phyloP scores from a whole-genome alignment of 345 rosid species.

The Cardamine resedifolia region DNA sequence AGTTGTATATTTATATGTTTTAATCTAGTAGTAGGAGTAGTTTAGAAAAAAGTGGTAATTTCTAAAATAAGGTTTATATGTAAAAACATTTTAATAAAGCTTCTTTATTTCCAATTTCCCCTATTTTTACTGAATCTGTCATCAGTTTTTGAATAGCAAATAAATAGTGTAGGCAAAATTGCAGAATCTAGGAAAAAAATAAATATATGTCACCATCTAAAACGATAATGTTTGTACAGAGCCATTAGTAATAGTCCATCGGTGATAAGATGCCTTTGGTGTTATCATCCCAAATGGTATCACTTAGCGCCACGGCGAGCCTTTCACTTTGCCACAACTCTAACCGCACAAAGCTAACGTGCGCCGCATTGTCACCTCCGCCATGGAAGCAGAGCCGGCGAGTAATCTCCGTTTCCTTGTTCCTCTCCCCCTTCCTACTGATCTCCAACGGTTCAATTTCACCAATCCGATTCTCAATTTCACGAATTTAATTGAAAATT shows the following conservation, averaged over 20 bases:
- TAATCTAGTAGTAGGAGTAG: too few relatives aligned
- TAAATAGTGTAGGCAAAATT: too few relatives aligned
- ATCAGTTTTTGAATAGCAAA: too few relatives aligned
- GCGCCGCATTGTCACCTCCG: conserved; percentile 38
- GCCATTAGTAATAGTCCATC: background rate
- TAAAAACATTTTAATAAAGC: too few relatives aligned
- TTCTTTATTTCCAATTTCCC: too few relatives aligned
- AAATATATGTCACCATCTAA: too few relatives aligned
- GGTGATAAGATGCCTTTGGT: background rate
- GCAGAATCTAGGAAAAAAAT: too few relatives aligned
- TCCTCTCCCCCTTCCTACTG: conserved; percentile 46
- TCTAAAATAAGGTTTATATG: too few relatives aligned
- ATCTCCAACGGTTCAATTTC: conserved; percentile 44
- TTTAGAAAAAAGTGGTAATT: too few relatives aligned
- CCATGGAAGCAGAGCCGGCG: conserved; percentile 55
- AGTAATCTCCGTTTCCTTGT: conserved; percentile 58
- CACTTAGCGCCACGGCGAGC: conserved; percentile 27
- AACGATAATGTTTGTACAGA: background rate
- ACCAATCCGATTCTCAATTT: background rate
- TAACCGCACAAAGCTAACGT: conserved; percentile 7
- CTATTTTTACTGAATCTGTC: too few relatives aligned
- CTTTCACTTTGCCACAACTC: conserved; percentile 5
- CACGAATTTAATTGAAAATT: background rate
- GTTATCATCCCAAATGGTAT: conserved; percentile 33
- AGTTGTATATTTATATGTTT: too few relatives aligned